Conservation (phyloP, 2,329 filamentous ascomycete genomes). For the Colletotrichum higginsianum region DNA sequence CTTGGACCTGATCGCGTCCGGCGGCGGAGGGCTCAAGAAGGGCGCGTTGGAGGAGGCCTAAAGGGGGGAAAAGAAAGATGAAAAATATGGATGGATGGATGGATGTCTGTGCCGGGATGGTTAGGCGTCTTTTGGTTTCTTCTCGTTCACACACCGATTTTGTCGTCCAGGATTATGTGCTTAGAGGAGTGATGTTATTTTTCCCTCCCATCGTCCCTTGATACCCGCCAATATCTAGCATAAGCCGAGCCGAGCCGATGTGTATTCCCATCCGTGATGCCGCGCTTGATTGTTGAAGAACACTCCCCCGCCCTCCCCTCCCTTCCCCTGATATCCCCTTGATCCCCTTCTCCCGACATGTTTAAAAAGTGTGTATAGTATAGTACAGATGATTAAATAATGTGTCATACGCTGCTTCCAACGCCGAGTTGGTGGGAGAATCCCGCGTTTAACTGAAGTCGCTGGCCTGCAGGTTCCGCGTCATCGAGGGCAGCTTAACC, state of each 20-base stretch:
- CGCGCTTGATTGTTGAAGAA: constrained; percentile 31
- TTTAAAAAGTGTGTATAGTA: constrained; percentile 27
- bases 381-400: constrained; percentile 41
- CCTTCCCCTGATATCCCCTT: background rate
- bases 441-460: constrained; percentile 75
- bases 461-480: constrained; percentile 93
- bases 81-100: background rate
- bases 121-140: background rate
- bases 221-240: constrained; percentile 43
- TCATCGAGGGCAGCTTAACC: constrained; percentile 92
- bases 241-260: constrained; percentile 37
- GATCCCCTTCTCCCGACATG: constrained; percentile 4
- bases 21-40: constrained; percentile 73
- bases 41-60: constrained; percentile 71
- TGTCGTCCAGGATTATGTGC: constrained; percentile 28
- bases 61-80: constrained; percentile 22
- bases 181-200: constrained; percentile 46
- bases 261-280: constrained; percentile 29
- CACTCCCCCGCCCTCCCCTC: constrained; percentile 12
- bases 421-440: constrained; percentile 17
- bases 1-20: constrained; percentile 85
- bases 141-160: constrained; percentile 11
- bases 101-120: background rate
- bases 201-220: constrained; percentile 43
- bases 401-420: constrained; percentile 22